Percentiles rank a stretch among this genome's conserved stretches.
Evolutionary conservation across 139 green algal genomes (phyloP).

Genomic region (Penium margaritaceum): DNA sequence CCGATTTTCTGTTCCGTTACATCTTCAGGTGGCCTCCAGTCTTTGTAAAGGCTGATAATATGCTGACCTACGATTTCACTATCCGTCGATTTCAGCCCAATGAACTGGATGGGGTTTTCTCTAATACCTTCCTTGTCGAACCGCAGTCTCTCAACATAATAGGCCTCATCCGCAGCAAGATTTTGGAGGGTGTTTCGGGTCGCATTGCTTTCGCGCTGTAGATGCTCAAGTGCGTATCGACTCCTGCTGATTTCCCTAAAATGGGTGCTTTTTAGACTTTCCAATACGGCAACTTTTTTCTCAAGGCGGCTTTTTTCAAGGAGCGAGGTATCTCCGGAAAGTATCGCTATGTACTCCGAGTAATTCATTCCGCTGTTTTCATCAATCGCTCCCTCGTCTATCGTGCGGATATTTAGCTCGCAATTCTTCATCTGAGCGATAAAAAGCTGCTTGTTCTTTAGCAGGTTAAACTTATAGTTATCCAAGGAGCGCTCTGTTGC

Average conservation of each 20-base stretch:
- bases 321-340: not conserved
- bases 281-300: not conserved
- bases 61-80: not conserved
- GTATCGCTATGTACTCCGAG: not conserved
- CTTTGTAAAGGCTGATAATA: not conserved
- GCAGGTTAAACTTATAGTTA: not conserved
- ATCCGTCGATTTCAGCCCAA: not conserved
- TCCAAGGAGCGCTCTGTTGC: not conserved
- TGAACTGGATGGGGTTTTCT: not conserved
- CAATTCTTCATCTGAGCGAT: not conserved
- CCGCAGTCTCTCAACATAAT: not conserved
- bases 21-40: not conserved
- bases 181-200: not conserved
- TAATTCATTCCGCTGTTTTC: not conserved
- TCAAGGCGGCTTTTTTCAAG: not conserved
- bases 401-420: not conserved
- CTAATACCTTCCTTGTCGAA: not conserved
- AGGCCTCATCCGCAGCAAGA: not conserved
- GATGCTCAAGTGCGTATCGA: not conserved
- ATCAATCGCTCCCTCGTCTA: not conserved
- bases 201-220: not conserved
- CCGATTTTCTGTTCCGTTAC: not conserved
- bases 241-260: not conserved
- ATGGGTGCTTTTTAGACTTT: not conserved
- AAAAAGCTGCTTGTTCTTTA: not conserved